phyloP scores from a whole-genome alignment of 129 eudicot species.

The Kitagawia praeruptora region DNA sequence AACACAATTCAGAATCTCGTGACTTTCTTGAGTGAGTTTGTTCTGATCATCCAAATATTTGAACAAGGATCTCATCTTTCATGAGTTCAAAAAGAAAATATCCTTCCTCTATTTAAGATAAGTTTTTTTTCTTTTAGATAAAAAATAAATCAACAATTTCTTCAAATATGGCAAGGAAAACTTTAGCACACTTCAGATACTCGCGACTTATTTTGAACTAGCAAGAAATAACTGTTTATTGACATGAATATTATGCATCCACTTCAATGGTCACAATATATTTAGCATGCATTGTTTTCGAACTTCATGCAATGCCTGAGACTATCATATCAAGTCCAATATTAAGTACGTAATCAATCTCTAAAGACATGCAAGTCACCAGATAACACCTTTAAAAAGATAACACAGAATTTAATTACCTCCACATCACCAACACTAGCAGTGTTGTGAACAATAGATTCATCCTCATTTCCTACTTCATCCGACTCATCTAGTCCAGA shows the following conservation, averaged over 20 bases:
- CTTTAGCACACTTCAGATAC: not conserved
- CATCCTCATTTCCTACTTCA: slow-evolving; percentile 72
- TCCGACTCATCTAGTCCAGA: slow-evolving; percentile 54
- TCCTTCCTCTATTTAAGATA: not conserved
- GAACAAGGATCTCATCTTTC: not conserved
- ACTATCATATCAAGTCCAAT: not conserved
- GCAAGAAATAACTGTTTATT: not conserved
- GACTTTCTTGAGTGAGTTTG: not conserved
- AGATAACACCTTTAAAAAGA: not conserved
- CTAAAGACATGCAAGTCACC: not conserved
- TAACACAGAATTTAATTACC: slow-evolving; percentile 22
- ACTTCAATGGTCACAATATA: not conserved
- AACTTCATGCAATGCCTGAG: not conserved
- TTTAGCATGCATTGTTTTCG: not conserved
- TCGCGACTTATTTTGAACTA: not conserved
- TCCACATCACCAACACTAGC: slow-evolving; percentile 84
- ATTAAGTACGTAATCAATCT: not conserved
- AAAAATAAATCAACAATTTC: not conserved
- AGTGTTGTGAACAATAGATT: slow-evolving; percentile 83
- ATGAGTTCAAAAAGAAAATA: not conserved
- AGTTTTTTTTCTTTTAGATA: not conserved
- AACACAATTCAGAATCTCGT: not conserved
- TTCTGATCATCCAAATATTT: not conserved
- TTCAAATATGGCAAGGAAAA: not conserved
- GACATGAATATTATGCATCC: not conserved